Evolutionary conservation across 148 eudicot species (phyloP).

Genomic region (Polygonum maritimum): DNA sequence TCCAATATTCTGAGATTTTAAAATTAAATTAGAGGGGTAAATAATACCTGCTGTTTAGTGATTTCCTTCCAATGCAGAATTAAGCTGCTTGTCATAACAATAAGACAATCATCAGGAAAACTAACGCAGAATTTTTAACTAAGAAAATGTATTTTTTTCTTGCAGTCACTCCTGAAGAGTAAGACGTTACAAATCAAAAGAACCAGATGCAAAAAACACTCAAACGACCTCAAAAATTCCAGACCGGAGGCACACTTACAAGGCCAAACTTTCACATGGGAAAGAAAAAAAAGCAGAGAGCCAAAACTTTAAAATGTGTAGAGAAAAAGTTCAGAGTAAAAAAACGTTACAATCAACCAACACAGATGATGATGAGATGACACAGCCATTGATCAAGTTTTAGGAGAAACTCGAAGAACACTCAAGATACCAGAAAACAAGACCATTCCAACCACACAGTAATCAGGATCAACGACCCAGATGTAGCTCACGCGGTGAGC

Average conservation of each 20-base stretch:
- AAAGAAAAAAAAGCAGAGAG: background rate
- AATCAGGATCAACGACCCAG: slow-evolving; percentile 75
- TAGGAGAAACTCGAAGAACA: slow-evolving; percentile 29
- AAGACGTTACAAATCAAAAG: background rate
- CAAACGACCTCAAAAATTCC: background rate
- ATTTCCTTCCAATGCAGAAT: too few species aligned
- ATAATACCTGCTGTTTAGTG: too few species aligned
- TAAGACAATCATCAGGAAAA: background rate
- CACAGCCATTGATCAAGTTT: background rate
- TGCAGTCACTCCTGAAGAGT: background rate
- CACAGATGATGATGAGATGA: background rate
- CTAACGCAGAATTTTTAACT: background rate
- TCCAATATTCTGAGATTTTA: too few species aligned
- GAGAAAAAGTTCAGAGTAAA: background rate
- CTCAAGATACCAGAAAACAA: slow-evolving; percentile 59
- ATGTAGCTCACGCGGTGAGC: slow-evolving; percentile 62
- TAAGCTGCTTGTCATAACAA: too few species aligned
- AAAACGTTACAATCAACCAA: background rate
- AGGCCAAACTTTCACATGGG: background rate
- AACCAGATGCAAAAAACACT: background rate
- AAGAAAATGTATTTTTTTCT: background rate
- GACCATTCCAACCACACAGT: slow-evolving; percentile 56
- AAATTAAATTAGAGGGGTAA: too few species aligned
- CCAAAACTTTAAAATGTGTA: background rate
- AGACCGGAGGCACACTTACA: background rate